Evolutionary conservation across 2,329 filamentous ascomycete species (phyloP).

Genomic region (Mariannaea sp.): DNA sequence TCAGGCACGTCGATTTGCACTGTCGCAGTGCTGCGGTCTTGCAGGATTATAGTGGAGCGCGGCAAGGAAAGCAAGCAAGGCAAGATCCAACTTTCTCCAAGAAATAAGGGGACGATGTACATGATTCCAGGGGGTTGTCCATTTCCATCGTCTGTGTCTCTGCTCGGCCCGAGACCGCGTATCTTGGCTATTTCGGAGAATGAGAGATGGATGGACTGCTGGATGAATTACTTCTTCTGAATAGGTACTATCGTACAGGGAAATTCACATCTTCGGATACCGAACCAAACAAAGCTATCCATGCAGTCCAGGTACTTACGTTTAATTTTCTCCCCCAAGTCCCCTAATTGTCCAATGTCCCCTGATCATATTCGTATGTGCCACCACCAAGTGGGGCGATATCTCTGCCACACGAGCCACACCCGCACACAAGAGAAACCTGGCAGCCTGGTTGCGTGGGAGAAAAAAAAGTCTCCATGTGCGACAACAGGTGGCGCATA

Average conservation of each 20-base stretch:
- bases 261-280: too few species aligned
- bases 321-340: too few species aligned
- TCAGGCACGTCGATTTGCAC: slow-evolving; percentile 13
- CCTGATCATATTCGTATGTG: too few species aligned
- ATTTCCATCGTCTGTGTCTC: not conserved
- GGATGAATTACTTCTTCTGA: too few species aligned
- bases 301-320: too few species aligned
- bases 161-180: slow-evolving; percentile 5
- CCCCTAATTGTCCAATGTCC: too few species aligned
- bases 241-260: too few species aligned
- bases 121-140: not conserved
- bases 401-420: slow-evolving; percentile 14
- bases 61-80: not conserved
- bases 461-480: slow-evolving; percentile 1
- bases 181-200: not conserved
- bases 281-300: too few species aligned
- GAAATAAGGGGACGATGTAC: not conserved
- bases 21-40: too few species aligned
- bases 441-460: too few species aligned
- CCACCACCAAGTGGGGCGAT: not conserved
- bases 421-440: not conserved
- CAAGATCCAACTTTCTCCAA: too few species aligned
- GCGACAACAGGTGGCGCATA: slow-evolving; percentile 5
- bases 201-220: not conserved
- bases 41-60: not conserved